A percentile compares a stretch with the other conserved stretches of the same genome.
phyloP scores from a whole-genome alignment of 176 grass and related monocot genomes.

The Aegilops tauschii region DNA sequence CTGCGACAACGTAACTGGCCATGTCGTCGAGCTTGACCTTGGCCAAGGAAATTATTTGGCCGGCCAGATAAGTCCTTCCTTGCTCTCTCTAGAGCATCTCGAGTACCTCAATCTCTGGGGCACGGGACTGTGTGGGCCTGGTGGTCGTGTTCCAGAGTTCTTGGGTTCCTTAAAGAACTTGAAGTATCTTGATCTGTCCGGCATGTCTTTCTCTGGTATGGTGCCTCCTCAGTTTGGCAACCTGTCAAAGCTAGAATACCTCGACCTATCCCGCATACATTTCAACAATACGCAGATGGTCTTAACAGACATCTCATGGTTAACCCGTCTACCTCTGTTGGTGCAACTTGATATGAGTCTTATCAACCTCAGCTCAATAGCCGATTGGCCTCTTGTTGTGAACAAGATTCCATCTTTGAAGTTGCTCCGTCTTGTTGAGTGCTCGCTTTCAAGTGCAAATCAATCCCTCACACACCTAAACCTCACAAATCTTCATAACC shows the following conservation, averaged over 20 bases:
- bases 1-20: background rate
- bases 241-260: background rate
- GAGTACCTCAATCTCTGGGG: background rate
- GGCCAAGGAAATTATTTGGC: background rate
- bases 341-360: background rate
- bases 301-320: background rate
- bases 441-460: background rate
- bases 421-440: background rate
- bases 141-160: background rate
- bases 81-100: slow-evolving; percentile 26
- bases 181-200: background rate
- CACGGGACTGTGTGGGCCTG: background rate
- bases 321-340: background rate
- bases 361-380: background rate
- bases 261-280: background rate
- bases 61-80: slow-evolving; percentile 31
- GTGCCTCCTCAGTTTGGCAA: slow-evolving; percentile 16
- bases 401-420: background rate
- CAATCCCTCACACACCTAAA: background rate
- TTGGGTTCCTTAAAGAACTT: slow-evolving; percentile 27
- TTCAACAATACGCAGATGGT: fast-evolving
- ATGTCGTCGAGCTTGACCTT: background rate
- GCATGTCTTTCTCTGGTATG: background rate
- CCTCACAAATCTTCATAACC: background rate
- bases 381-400: background rate